Base-by-base conservation (phyloP, 495 filamentous ascomycete genomes). In the Podospora pseudopauciseta region DNA sequence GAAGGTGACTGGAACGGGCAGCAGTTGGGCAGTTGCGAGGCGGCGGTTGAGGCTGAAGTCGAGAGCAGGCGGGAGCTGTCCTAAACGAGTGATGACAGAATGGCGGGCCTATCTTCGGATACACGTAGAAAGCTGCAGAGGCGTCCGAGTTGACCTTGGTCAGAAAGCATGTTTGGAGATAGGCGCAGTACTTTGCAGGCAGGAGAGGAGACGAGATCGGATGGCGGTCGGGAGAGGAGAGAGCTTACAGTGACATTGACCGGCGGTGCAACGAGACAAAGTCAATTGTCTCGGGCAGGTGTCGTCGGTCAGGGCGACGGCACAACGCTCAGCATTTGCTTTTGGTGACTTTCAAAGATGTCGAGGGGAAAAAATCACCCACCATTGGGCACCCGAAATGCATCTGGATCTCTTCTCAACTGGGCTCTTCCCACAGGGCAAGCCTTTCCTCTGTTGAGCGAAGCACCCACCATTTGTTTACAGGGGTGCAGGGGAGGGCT, bases 211-310 rank as follows among this genome's bases (percentile, higher is more conserved):
- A 26, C 2, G 1, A 61, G 18, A 27, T 20, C 19, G 58, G 27
- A 16, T 23, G 23, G 26, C 19, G 26, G 58, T 60, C 58, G 58
- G 58, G 18, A 27, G 60, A 62, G 23, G 27, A 19, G 61, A 16
- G 32, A 68, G 65, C 74, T 76, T 73, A 75, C 75, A 77, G 73
- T 69, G 75, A 77, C 75, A 72, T 71, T 65, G 66, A 67, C 30
- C n/a, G 55, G 55, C 23, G 61, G 63, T 66, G 63, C 67, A 67
- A 56, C 63, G 63, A 71, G 74, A 75, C 73, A 74, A 65, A 71
- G 61, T 69, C 73, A 73, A 74, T 75, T 75, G 74, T 58, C 73
- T 67, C 68, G 34, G 23, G 55, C 55, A 58, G 19, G n/a, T 58
- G 18, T 58, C 55, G 55, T 58, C 55, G 23, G 23, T 58, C 55